Conservation (phyloP, 345 rosid species). For the Eucalyptus cladocalyx region DNA sequence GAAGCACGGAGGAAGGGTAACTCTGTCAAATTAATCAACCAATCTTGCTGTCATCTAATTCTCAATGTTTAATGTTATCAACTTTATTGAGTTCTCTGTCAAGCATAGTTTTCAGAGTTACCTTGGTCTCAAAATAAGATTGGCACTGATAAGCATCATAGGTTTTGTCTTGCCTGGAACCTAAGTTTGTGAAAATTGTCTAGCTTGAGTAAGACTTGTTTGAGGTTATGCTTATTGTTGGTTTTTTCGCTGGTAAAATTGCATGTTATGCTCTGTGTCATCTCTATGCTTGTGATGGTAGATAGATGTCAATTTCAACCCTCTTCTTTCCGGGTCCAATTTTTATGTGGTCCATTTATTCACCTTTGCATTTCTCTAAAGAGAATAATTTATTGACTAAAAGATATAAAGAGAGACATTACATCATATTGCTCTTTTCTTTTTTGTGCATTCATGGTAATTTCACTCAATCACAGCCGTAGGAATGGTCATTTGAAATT, state of each 20-base stretch:
- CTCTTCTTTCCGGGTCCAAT: neutral
- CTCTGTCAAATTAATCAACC: neutral
- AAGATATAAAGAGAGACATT: neutral
- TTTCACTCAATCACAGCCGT: neutral
- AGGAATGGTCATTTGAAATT: neutral
- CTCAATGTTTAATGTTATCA: neutral
- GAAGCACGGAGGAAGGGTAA: neutral
- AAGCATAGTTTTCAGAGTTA: neutral
- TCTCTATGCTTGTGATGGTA: neutral
- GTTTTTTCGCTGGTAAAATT: rapidly evolving
- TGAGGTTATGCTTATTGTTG: neutral
- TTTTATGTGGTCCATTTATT: neutral
- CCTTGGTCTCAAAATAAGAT: neutral
- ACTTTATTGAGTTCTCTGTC: neutral
- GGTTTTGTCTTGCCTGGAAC: neutral
- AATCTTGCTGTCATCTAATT: neutral
- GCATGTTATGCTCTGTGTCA: neutral
- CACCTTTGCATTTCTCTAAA: neutral
- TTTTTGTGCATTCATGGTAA: neutral
- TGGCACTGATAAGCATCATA: neutral
- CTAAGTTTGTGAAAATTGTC: neutral
- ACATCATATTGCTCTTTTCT: neutral
- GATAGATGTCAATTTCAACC: neutral
- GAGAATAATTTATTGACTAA: neutral
- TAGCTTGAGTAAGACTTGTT: neutral